Percentiles rank a stretch among this genome's conserved stretches.
Evolutionary conservation across 371 early-diverging fungal genomes (phyloP).

Genomic region (Mucor irregularis): DNA sequence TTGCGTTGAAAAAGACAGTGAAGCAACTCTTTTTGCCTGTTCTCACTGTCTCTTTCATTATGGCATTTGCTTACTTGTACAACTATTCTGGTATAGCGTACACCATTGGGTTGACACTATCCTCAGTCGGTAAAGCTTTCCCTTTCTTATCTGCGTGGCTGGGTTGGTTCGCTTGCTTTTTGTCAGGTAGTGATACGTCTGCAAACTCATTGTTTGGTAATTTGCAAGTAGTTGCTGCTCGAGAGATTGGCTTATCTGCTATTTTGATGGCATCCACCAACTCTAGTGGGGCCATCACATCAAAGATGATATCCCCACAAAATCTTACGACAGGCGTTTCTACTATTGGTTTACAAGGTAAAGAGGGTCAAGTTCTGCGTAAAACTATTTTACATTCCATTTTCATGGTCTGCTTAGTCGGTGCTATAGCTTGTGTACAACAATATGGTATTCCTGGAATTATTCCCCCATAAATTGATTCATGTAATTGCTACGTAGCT

Average conservation of each 20-base stretch:
- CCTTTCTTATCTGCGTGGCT: conserved; percentile 55
- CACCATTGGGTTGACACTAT: conserved; percentile 46
- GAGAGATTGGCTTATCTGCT: conserved; percentile 44
- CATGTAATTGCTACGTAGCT: no score
- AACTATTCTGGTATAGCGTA: conserved; percentile 54
- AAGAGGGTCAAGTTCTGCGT: conserved; percentile 45
- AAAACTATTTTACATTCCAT: conserved; percentile 47
- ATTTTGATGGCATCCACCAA: conserved; percentile 53
- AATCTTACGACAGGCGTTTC: conserved; percentile 53
- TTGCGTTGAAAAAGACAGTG: conserved; percentile 26
- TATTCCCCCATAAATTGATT: no score
- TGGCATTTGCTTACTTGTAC: conserved; percentile 53
- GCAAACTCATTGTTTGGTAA: conserved; percentile 52
- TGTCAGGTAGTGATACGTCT: conserved; percentile 53
- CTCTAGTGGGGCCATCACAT: conserved; percentile 45
- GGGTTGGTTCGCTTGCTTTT: conserved; percentile 55
- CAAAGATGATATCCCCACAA: conserved; percentile 56
- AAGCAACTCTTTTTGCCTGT: conserved; percentile 42
- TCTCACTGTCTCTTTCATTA: conserved; percentile 49
- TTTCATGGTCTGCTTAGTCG: conserved; percentile 39
- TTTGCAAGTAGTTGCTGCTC: conserved; percentile 52
- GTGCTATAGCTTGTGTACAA: conserved; percentile 43
- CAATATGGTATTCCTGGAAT: conserved; percentile 53
- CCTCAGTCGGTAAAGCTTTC: conserved; percentile 51
- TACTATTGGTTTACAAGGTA: conserved; percentile 48